Base-by-base conservation (phyloP, 139 green algal genomes). In the Pedinophyceae sp. region DNA sequence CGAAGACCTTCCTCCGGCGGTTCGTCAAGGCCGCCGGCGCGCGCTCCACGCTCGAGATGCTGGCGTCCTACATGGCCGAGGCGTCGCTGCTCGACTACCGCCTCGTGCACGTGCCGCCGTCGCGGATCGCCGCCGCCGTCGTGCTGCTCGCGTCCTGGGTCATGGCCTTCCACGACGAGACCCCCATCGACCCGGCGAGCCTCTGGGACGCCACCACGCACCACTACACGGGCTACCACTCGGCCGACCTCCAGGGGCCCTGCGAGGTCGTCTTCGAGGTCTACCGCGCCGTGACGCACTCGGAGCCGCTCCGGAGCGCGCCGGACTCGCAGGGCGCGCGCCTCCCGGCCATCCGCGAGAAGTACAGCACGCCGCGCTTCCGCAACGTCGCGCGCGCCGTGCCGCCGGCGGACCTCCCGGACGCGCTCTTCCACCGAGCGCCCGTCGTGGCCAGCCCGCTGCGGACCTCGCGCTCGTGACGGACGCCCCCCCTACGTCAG, bases 41-140 rank as follows among this genome's bases (percentile, higher is more conserved):
- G 25, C 27, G 40, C 29, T 50, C 30, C 28, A 38, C 57, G 59
- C 16, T 66, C 39, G 78, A 85, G 53, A 76, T 80, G 52, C 60
- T 97, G 29, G 77, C 70, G 20, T 75, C 76, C 27, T 97, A 93
- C 70, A 61, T 97, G 23, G 67, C 69, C 4, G 89, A 97, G 77
- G 66, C 95, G 22, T 73, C 76, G 15, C 75, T 97, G 17, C 66
- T 94, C 46, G 84, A 97, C 30, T 87, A 92, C 52, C 41, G 22
- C 20, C 71, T 87, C 57, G 52, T 97, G 25, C 38, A 69, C 19
- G 93, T 79, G 58, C 64, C 85, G 57, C 80, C 84, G 16, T 88
- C 72, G 30, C 58, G 76, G 26, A 62, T 93, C 17, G 87, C 80
- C 13, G 86, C 83, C 2, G 75, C 80, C 4, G 68, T 69, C 29